These are phyloP conservation scores for Garcia nutans DNA, from an alignment of 345 rosid genomes.

Conservation along the genomic window DNA sequence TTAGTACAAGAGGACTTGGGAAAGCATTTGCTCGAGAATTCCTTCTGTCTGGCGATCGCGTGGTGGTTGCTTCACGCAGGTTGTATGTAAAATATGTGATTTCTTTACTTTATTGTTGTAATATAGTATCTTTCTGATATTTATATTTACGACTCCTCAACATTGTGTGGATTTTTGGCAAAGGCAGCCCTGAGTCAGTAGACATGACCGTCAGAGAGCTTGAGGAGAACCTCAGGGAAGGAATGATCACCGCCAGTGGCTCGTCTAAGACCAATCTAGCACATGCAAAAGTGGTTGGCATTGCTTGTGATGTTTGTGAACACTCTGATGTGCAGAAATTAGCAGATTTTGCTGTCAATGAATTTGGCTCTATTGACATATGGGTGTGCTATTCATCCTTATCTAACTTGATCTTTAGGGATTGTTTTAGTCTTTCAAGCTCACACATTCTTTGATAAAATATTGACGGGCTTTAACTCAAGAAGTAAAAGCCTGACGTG, in stretches of 20 bases:
- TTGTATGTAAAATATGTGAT: conserved; percentile 16
- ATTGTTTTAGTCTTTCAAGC: not conserved
- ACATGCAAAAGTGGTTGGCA: conserved; percentile 75
- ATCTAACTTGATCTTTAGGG: not conserved
- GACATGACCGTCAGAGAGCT: conserved; percentile 75
- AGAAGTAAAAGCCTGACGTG: not conserved
- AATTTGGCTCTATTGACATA: conserved; percentile 80
- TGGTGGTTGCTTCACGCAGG: conserved; percentile 92
- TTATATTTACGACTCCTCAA: conserved; percentile 14
- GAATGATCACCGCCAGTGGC: conserved; percentile 42
- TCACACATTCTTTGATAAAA: not conserved
- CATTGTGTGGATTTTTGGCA: conserved; percentile 23
- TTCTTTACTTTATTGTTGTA: not conserved
- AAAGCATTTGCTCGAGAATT: conserved; percentile 98
- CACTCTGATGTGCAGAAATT: conserved; percentile 66
- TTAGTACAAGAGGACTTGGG: conserved; percentile 86
- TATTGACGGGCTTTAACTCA: not conserved
- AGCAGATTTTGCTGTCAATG: conserved; percentile 63
- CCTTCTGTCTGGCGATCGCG: conserved; percentile 89
- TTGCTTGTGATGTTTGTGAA: conserved; percentile 80
- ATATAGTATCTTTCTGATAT: not conserved
- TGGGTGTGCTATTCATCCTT: conserved; percentile 56
- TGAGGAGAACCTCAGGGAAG: conserved; percentile 72
- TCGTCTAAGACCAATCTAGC: conserved; percentile 46
- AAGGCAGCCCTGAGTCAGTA: conserved; percentile 70